A percentile compares a stretch with the other conserved stretches of the same genome.
Evolutionary conservation across 768 basidiomycete species (phyloP).

Genomic region (Agrocybe pediades): DNA sequence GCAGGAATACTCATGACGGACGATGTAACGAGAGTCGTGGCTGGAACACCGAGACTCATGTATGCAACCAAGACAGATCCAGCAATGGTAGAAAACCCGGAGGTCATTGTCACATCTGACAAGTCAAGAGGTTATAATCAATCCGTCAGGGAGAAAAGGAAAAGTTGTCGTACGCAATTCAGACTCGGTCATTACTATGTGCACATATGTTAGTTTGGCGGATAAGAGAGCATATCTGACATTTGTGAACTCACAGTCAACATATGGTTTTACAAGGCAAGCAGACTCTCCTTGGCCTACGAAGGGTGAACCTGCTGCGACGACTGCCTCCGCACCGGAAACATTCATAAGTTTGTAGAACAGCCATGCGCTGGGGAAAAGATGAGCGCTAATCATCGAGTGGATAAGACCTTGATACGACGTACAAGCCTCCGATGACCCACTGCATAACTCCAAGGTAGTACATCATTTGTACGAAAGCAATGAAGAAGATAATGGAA

Average conservation of each 20-base stretch:
- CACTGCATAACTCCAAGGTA: slow-evolving; percentile 94
- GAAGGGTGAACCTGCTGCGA: slow-evolving; percentile 89
- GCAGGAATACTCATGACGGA: slow-evolving; percentile 97
- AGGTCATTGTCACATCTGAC: slow-evolving; percentile 78
- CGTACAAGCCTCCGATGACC: slow-evolving; percentile 82
- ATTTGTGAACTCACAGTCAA: slow-evolving; percentile 50
- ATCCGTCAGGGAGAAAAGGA: neutral
- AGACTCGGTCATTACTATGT: slow-evolving; percentile 72
- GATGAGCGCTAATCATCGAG: neutral
- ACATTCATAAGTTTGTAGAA: slow-evolving; percentile 91
- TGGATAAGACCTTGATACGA: slow-evolving; percentile 9
- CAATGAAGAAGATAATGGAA: slow-evolving; percentile 91
- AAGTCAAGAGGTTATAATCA: neutral
- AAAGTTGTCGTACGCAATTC: slow-evolving; percentile 61
- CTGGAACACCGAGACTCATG: slow-evolving; percentile 72
- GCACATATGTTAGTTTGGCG: neutral
- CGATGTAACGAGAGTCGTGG: slow-evolving; percentile 82
- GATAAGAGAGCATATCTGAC: neutral
- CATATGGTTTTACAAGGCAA: slow-evolving; percentile 82
- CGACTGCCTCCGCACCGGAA: slow-evolving; percentile 91
- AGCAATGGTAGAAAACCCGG: slow-evolving; percentile 90
- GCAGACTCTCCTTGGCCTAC: slow-evolving; percentile 89
- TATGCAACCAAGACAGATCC: slow-evolving; percentile 88
- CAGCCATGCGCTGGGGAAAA: slow-evolving; percentile 72
- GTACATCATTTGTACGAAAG: slow-evolving; percentile 89